A percentile compares a stretch with the other conserved stretches of the same genome.
These are phyloP conservation scores for Plasmodium vivax DNA, from an alignment of 169 alveolate genomes.

Conservation along the genomic window DNA sequence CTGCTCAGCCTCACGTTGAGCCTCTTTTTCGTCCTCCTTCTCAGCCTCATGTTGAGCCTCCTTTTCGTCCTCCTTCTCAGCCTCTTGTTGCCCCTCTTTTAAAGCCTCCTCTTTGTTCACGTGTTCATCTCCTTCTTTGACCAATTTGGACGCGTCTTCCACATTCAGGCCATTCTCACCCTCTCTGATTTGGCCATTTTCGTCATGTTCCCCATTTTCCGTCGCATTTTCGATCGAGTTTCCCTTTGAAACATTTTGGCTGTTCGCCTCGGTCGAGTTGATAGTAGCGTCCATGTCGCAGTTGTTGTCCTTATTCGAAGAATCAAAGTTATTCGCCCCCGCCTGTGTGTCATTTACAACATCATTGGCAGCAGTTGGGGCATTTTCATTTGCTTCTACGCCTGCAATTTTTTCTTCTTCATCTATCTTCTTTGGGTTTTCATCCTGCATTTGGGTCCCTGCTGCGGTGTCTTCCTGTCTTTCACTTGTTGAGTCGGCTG, in stretches of 20 bases:
- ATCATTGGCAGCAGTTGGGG: slow-evolving; percentile 27
- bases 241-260: neutral
- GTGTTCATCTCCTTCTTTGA: slow-evolving; percentile 1
- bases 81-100: neutral
- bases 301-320: slow-evolving; percentile 10
- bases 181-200: neutral
- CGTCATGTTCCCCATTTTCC: neutral
- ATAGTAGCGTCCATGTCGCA: neutral
- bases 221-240: neutral
- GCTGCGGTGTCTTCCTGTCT: slow-evolving; percentile 22
- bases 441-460: slow-evolving; percentile 9
- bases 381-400: slow-evolving; percentile 6
- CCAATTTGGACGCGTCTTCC: slow-evolving; percentile 14
- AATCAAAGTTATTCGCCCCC: neutral
- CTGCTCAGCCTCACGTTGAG: neutral
- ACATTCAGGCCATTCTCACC: neutral
- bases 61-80: neutral
- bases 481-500: slow-evolving; percentile 32
- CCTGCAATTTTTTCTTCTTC: slow-evolving; percentile 17
- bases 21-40: neutral
- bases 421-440: slow-evolving; percentile 14
- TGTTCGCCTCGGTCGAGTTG: neutral
- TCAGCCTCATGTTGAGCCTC: neutral
- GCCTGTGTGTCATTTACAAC: neutral
- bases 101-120: neutral